These are phyloP conservation scores for Dunaliella primolecta DNA, from an alignment of 139 green algal species.

Conservation along the genomic window DNA sequence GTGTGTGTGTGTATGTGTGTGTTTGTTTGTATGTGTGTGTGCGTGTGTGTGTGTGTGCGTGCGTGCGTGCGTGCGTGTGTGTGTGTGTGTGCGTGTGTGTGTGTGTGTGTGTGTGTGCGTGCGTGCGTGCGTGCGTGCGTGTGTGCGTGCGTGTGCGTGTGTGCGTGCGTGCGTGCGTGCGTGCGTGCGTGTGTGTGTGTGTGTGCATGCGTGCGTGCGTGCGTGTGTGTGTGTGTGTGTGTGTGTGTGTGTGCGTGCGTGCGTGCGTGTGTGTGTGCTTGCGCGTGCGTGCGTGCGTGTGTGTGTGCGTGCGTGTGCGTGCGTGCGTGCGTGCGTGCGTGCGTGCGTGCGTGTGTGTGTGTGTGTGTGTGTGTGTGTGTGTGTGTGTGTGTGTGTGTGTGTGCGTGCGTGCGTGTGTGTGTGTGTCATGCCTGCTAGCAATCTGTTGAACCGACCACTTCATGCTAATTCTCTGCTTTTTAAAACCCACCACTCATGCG, in stretches of 20 bases:
- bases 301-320: background rate
- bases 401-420: background rate
- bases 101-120: background rate
- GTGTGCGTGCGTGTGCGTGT: background rate
- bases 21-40: background rate
- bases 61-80: too few relatives aligned
- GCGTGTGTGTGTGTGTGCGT: too few relatives aligned
- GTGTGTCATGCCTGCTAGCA: background rate
- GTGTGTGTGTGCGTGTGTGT: background rate
- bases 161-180: background rate
- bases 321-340: background rate
- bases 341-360: background rate
- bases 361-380: background rate
- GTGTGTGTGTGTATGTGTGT: background rate
- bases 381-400: background rate
- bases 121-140: background rate
- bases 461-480: background rate
- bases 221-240: background rate
- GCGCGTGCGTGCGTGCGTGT: background rate
- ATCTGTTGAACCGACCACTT: background rate
- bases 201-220: background rate
- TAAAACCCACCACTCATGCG: too few relatives aligned
- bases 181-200: constrained; percentile 3
- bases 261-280: background rate
- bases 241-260: background rate